phyloP scores from a whole-genome alignment of 2,329 filamentous ascomycete species.

The Scedosporium boydii region DNA sequence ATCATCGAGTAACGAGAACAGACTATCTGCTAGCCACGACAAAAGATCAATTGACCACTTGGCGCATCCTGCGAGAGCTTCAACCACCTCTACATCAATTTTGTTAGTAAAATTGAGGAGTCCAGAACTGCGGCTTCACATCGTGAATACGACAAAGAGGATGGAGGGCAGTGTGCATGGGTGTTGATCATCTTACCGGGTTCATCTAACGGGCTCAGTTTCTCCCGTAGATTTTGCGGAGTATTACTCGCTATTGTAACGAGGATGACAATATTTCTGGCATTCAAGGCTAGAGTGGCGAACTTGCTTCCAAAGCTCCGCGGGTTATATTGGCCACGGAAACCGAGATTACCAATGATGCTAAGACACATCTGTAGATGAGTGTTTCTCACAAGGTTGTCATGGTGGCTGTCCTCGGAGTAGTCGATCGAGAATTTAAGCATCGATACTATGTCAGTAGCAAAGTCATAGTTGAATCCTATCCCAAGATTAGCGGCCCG shows the following conservation, averaged over 20 bases:
- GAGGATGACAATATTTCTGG: conserved; percentile 61
- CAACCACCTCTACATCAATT: conserved; percentile 51
- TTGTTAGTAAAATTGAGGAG: conserved; percentile 7
- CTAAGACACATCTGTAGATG: conserved; percentile 68
- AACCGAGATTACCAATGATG: conserved; percentile 70
- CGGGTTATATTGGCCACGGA: conserved; percentile 50
- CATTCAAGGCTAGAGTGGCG: conserved; percentile 63
- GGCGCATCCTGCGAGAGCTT: conserved; percentile 62
- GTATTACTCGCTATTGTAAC: conserved; percentile 53
- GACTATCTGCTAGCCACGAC: conserved; percentile 49
- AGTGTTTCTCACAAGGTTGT: conserved; percentile 63
- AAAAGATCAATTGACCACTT: conserved; percentile 70
- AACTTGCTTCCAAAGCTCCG: conserved; percentile 64
- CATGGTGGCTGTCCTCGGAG: conserved; percentile 62
- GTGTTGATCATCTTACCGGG: conserved; percentile 22
- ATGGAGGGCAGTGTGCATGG: neutral
- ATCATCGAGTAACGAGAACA: conserved; percentile 47
- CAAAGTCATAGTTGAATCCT: conserved; percentile 54
- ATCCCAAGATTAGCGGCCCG: neutral
- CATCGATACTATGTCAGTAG: conserved; percentile 58
- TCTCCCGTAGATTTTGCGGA: conserved; percentile 42
- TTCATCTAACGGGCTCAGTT: conserved; percentile 53
- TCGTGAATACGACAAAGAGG: no score
- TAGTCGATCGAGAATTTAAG: conserved; percentile 73
- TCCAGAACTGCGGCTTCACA: no score